A percentile compares a stretch with the other conserved stretches of the same genome.
Evolutionary conservation across 495 filamentous ascomycete genomes (phyloP).

Genomic region (Trichoderma reesei): DNA sequence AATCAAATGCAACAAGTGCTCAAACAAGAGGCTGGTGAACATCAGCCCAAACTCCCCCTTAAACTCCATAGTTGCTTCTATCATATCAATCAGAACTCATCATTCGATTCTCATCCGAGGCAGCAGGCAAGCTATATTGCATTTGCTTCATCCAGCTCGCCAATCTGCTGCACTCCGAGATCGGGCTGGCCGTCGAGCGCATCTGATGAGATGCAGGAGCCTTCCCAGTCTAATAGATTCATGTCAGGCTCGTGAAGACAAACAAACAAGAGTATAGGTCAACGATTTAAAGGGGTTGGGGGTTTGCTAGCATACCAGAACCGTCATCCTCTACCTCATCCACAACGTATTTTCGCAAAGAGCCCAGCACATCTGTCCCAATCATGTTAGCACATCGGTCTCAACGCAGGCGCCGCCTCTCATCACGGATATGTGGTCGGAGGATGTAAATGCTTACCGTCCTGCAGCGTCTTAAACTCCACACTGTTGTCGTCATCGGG

Average conservation of each 20-base stretch:
- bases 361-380: constrained; percentile 29
- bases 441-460: constrained; percentile 26
- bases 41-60: background rate
- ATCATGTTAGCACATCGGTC: constrained; percentile 15
- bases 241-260: constrained; percentile 12
- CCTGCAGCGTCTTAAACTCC: constrained; percentile 29
- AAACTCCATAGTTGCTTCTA: background rate
- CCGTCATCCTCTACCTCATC: constrained; percentile 46
- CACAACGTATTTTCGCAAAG: constrained; percentile 31
- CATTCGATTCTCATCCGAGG: too few relatives aligned
- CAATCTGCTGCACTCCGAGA: constrained; percentile 26
- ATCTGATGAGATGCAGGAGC: constrained; percentile 32
- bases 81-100: background rate
- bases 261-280: background rate
- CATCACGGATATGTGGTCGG: background rate
- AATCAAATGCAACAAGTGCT: background rate
- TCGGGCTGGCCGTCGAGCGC: constrained; percentile 29
- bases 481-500: constrained; percentile 22
- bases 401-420: background rate
- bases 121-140: background rate
- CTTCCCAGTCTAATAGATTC: constrained; percentile 34
- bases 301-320: constrained; percentile 35
- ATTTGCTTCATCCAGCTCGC: constrained; percentile 14
- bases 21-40: background rate
- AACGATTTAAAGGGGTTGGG: background rate